Evolutionary conservation across 2,329 filamentous ascomycete genomes (phyloP), one percentile per base, ranked within the genome.

Genomic region (Pyrenochaeta sp.): DNA sequence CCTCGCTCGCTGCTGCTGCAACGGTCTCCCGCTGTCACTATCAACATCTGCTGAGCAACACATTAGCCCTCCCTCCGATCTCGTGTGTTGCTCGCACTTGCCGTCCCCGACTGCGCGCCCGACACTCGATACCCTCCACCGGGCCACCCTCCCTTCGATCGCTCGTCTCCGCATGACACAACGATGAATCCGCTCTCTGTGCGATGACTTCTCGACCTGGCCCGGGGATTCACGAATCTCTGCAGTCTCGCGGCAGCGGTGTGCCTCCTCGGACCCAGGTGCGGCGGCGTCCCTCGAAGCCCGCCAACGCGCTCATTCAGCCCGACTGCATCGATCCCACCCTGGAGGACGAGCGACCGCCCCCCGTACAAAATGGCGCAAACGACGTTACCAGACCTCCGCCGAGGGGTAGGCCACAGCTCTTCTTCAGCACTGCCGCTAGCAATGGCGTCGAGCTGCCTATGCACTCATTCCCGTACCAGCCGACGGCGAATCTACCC

Each of bases 191-290:
- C 71, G 73, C 72, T 67, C 66, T 72, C 66, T 63, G 72, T 78
- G 77, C 76, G 67, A 79, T 79, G 77, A 79, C 70, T 77, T 78
- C 77, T 72, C 76, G 77, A 76, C 74, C 76, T 77, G 74, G 72
- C 68, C 72, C 69, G 72, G 75, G 75, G 69, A 72, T 73, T 62
- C 75, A 72, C 67, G 72, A 76, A 66, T 70, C 68, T 70, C 72
- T 72, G 58, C 77, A 77, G 66, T 74, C 66, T 63, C 68, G 72
- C 64, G 74, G 69, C 64, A 72, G 67, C 65, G 72, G 64, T 62
- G 67, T 65, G 64, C 72, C 69, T 45, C 65, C 66, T 52, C 66
- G 65, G 57, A 60, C 63, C 51, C 72, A 71, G 59, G 65, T 54
- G 62, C 71, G 69, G 58, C 66, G 67, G 51, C 72, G 62, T 52